Conservation (phyloP, 208 protist species). For the Acanthamoeba lenticulata region DNA sequence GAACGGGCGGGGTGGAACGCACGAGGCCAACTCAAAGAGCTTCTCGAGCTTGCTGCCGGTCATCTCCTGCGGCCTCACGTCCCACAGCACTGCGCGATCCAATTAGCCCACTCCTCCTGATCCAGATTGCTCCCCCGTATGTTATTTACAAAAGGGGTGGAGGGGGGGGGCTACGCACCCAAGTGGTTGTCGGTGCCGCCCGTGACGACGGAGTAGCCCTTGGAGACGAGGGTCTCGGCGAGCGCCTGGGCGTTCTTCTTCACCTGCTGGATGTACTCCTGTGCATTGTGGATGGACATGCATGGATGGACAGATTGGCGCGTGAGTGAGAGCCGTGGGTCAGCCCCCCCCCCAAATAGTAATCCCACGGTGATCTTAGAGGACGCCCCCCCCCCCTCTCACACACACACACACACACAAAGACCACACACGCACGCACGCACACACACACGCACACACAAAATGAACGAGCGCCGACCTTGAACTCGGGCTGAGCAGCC, state of each 20-base stretch:
- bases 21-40: constrained; percentile 77
- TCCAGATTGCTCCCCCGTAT: background rate
- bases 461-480: constrained; percentile 55
- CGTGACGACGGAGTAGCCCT: constrained; percentile 94
- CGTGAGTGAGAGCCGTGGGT: no score
- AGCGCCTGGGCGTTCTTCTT: constrained; percentile 91
- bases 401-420: no score
- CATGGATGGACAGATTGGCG: background rate
- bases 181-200: constrained; percentile 98
- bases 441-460: no score
- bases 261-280: constrained; percentile 93
- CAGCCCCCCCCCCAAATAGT: no score
- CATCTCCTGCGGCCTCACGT: constrained; percentile 93
- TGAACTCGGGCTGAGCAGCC: constrained; percentile 93
- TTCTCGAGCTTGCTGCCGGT: constrained; percentile 97
- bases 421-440: no score
- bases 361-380: no score
- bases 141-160: background rate
- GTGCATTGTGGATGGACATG: background rate
- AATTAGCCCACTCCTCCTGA: background rate
- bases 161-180: background rate
- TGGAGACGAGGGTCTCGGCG: constrained; percentile 85
- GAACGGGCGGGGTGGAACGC: background rate
- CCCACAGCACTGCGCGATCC: constrained; percentile 91
- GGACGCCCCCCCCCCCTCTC: no score